Evolutionary conservation across 129 eudicot species (phyloP).

Genomic region (Centella asiatica): DNA sequence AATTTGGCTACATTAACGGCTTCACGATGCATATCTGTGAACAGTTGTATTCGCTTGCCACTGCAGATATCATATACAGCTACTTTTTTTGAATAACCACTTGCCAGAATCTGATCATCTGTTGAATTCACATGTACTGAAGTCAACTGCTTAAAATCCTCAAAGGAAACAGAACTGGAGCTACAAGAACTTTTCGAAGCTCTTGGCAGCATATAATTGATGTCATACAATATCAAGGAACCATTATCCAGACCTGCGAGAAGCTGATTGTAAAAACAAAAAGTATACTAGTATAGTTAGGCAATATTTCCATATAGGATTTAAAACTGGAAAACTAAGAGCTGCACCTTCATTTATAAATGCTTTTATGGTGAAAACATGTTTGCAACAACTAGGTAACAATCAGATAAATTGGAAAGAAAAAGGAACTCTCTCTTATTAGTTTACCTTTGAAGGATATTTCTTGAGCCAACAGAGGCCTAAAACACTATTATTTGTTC

Average conservation of each 20-base stretch:
- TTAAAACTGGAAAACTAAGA: not conserved
- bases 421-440: not conserved
- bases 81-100: slow-evolving; percentile 77
- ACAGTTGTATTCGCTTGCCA: slow-evolving; percentile 49
- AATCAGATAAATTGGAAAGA: too few species aligned
- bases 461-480: slow-evolving; percentile 96
- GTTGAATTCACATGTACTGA: slow-evolving; percentile 82
- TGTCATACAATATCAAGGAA: slow-evolving; percentile 64
- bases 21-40: slow-evolving; percentile 66
- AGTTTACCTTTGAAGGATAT: slow-evolving; percentile 63
- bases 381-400: not conserved
- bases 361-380: not conserved
- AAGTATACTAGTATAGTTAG: slow-evolving; percentile 5
- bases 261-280: slow-evolving; percentile 35
- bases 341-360: too few species aligned
- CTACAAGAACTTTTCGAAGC: slow-evolving; percentile 13
- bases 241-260: slow-evolving; percentile 84
- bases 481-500: slow-evolving; percentile 41
- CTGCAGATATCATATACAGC: slow-evolving; percentile 62
- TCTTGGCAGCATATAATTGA: slow-evolving; percentile 31
- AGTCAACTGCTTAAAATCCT: slow-evolving; percentile 71
- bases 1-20: slow-evolving; percentile 87
- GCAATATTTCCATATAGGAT: not conserved
- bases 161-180: slow-evolving; percentile 32
- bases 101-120: slow-evolving; percentile 60